Evolutionary conservation across 176 grass and related monocot genomes (phyloP).

Genomic region (Cenchrus purpureus): DNA sequence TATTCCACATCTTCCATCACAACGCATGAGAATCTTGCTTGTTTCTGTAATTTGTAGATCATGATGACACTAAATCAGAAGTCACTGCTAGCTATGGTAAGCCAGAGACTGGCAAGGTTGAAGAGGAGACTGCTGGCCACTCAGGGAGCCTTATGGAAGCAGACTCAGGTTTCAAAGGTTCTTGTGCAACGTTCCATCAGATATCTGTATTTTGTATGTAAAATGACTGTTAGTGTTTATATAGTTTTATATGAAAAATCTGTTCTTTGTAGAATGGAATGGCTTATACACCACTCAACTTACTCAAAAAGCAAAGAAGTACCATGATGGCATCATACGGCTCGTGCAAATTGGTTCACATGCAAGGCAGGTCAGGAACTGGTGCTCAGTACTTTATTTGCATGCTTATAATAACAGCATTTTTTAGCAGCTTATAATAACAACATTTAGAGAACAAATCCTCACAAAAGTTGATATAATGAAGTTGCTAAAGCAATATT

Average conservation of each 20-base stretch:
- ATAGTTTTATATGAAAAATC: conserved; percentile 18
- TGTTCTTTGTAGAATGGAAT: conserved; percentile 67
- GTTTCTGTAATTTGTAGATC: conserved; percentile 39
- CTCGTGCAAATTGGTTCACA: conserved; percentile 57
- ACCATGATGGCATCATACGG: conserved; percentile 74
- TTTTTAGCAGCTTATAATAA: neutral
- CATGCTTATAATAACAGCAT: conserved; percentile 14
- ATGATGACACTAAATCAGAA: conserved; percentile 27
- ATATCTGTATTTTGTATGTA: conserved; percentile 22
- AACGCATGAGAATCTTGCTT: conserved; percentile 15
- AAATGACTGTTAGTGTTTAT: conserved; percentile 6
- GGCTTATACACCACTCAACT: conserved; percentile 77
- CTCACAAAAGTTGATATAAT: neutral
- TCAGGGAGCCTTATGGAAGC: conserved; percentile 8
- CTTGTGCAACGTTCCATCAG: neutral
- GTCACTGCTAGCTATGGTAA: conserved; percentile 30
- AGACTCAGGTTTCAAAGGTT: conserved; percentile 37
- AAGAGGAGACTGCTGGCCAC: conserved; percentile 13
- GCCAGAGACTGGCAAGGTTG: conserved; percentile 11
- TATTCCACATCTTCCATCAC: neutral
- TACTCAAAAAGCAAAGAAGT: conserved; percentile 85
- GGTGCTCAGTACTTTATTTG: neutral
- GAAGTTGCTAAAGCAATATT: conserved; percentile 23
- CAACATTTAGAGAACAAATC: neutral
- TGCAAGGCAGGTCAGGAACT: conserved; percentile 67